These are phyloP conservation scores for Yarrowia osloensis DNA, from an alignment of 805 yeast genomes.

Conservation along the genomic window DNA sequence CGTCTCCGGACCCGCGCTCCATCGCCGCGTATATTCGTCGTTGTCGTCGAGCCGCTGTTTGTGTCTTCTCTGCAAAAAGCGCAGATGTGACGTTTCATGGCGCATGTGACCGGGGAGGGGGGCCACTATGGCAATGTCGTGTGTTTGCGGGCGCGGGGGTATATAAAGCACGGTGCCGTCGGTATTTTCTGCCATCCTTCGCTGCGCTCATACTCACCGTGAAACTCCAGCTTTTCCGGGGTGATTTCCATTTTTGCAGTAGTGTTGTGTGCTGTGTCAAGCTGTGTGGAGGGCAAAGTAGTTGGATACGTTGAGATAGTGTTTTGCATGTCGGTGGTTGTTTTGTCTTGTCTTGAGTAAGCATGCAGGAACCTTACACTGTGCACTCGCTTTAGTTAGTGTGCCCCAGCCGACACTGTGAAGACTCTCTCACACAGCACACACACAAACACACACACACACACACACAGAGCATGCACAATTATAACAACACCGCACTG, in stretches of 20 bases:
- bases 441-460: not conserved
- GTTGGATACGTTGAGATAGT: slow-evolving; percentile 29
- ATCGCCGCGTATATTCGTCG: too few species aligned
- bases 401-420: too few species aligned
- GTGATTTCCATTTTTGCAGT: slow-evolving; percentile 60
- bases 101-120: slow-evolving; percentile 5
- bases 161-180: not conserved
- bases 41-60: not conserved
- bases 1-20: too few species aligned
- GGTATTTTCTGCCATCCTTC: not conserved
- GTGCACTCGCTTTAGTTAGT: not conserved
- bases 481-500: too few species aligned
- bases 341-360: slow-evolving; percentile 24
- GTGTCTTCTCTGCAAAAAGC: not conserved
- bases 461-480: too few species aligned
- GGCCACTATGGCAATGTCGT: not conserved
- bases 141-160: not conserved
- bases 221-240: slow-evolving; percentile 73
- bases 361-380: slow-evolving; percentile 10
- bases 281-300: slow-evolving; percentile 28
- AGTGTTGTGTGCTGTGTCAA: slow-evolving; percentile 15
- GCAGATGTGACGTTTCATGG: not conserved
- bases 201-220: slow-evolving; percentile 54
- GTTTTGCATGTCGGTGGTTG: slow-evolving; percentile 25
- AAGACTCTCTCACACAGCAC: too few species aligned